phyloP scores from a whole-genome alignment of 306 rosid genomes.

The Sindora glabra region DNA sequence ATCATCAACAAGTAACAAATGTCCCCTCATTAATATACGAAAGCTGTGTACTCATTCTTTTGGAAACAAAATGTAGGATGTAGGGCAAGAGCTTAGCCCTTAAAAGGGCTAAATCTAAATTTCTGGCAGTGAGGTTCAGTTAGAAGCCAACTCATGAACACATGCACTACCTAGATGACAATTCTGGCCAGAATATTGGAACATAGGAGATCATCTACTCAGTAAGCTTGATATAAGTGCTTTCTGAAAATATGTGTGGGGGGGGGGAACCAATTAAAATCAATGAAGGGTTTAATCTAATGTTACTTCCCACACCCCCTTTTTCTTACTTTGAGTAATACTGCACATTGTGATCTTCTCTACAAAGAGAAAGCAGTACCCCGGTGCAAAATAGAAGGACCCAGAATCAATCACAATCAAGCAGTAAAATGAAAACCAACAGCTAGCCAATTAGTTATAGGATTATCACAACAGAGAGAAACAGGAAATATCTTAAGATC shows the following conservation, averaged over 20 bases:
- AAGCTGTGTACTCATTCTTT: background rate
- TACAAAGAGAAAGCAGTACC: background rate
- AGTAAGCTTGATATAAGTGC: background rate
- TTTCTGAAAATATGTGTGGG: background rate
- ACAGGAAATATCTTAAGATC: too few species aligned
- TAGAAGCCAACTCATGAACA: background rate
- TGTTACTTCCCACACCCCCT: background rate
- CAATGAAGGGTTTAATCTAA: background rate
- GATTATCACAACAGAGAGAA: too few species aligned
- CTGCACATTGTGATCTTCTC: background rate
- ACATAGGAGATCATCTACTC: slow-evolving; percentile 3
- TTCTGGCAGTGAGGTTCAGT: background rate
- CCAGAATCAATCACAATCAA: too few species aligned
- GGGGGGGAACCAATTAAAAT: background rate
- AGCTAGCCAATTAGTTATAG: too few species aligned
- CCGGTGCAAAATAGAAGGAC: background rate
- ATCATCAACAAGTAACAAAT: slow-evolving; percentile 14
- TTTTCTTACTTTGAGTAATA: background rate
- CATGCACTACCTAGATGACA: slow-evolving; percentile 1
- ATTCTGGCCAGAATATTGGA: slow-evolving; percentile 2
- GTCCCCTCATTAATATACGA: too few species aligned
- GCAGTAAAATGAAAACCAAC: too few species aligned
- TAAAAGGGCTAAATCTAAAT: slow-evolving; percentile 8
- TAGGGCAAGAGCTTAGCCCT: background rate
- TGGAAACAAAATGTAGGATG: background rate